Base-by-base conservation (phyloP, 371 early-diverging fungal genomes). In the Actinomortierella ambigua region DNA sequence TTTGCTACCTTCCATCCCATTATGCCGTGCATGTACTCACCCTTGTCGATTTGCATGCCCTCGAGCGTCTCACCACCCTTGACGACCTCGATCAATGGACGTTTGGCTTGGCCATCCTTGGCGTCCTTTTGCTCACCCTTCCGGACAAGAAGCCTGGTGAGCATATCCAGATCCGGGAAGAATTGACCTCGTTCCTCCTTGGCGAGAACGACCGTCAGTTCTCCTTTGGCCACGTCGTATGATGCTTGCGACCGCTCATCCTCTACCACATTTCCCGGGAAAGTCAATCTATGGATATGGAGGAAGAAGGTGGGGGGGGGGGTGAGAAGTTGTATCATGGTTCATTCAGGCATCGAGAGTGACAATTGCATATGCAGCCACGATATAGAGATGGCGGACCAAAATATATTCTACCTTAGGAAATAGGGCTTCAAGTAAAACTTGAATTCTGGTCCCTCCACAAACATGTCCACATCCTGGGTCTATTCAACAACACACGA, bases 81-180 rank as follows among this genome's bases (percentile, higher is more conserved):
- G 15, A 92, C 63, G 24, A 89, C 90, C 59, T 94, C 89, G 50
- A 89, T 91, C 67, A 86, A 47, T 1, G 90, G 87, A 23, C 79
- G 82, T 34, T 75, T 79, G 75, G 60, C 53, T 24, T 65, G 63
- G 27, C 64, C 67, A 42, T 57, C 61, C 6, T 64, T 63, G 26
- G 58, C 50, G 11, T 79, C 71, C 17, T 66, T 66, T 2, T 53
- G 51, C 57, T 87, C 86, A 20, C 81, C 82, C 48, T 82, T 85
- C 34, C 88, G 80, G 15, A 92, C 93, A 57, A 94, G 76, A 20
- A 95, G 69, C 55, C 88, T 93, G 0, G 92, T 89, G 6, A 97
- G 71, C 62, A 98, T 64, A 68, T 96, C 97, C 46, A 98, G 82
- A 76, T 97, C 95, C 0, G 79, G 65, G 77, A 98, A 98, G 42